Percentiles rank a stretch among this genome's conserved stretches.
Conservation (phyloP, 768 basidiomycete genomes). For the Lactifluus piperatus region DNA sequence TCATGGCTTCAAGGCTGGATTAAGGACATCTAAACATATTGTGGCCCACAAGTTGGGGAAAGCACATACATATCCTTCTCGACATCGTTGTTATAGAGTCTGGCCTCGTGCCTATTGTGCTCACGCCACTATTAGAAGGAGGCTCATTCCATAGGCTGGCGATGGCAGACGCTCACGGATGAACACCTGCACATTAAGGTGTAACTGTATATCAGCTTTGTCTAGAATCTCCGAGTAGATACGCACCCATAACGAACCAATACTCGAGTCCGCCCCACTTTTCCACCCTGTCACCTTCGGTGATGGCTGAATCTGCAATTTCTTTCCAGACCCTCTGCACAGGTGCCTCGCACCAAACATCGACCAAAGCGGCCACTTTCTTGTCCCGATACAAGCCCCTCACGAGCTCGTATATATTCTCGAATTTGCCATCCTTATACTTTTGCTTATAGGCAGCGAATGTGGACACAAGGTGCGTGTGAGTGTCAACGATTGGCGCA, state of each 20-base stretch:
- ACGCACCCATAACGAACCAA: conserved; percentile 73
- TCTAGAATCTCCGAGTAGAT: not conserved
- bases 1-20: conserved; percentile 60
- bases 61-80: conserved; percentile 56
- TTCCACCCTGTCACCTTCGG: conserved; percentile 35
- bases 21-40: not conserved
- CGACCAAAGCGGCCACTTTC: conserved; percentile 60
- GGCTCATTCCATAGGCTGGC: not conserved
- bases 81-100: conserved; percentile 53
- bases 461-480: conserved; percentile 76
- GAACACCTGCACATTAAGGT: conserved; percentile 41
- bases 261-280: conserved; percentile 68
- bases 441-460: conserved; percentile 51
- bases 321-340: conserved; percentile 55
- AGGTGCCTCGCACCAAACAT: conserved; percentile 86
- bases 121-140: not conserved
- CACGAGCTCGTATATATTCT: conserved; percentile 61
- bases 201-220: not conserved
- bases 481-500: conserved; percentile 67
- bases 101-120: conserved; percentile 58
- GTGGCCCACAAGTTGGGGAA: not conserved
- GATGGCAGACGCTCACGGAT: conserved; percentile 44
- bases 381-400: conserved; percentile 48
- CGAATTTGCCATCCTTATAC: conserved; percentile 49
- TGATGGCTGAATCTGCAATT: conserved; percentile 62